Evolutionary conservation across 2,329 filamentous ascomycete species (phyloP), one percentile per base, ranked within the genome.

Genomic region (Coniochaeta ligniaria): DNA sequence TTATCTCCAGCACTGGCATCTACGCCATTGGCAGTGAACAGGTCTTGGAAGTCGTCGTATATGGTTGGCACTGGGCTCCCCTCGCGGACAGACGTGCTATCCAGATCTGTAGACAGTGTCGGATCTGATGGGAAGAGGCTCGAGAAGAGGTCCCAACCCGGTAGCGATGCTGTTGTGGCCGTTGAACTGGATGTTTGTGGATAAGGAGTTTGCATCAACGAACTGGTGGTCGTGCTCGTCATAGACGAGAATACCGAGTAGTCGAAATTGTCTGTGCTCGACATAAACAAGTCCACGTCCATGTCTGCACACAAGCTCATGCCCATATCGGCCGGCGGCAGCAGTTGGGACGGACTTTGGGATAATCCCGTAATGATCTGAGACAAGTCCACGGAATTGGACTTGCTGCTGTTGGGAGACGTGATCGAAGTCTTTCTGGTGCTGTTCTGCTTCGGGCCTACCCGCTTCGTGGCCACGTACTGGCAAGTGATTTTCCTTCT

Each of bases 401-500:
- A 31, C 31, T 31, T 60, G 38, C 52, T 55, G 6, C 33, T 20
- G 16, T n/a, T 22, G 6, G 45, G 20, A 11, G 56, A 58, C 6
- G 20, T 17, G 33, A 50, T 47, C 20, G 26, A 26, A 43, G 11
- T 31, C 8, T 33, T 41, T 16, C 24, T 35, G 16, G 47, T 45
- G 52, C 17, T 60, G n/a, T 50, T 58, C 6, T 58, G 59, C 57
- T 24, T 62, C 31, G 61, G 61, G 4, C 63, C 63, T 6, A 55
- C 59, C 17, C 63, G 58, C 24, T 58, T 61, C 3, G 69, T 69
- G 28, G 64, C 64, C 57, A 72, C 62, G 62, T 74, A 75, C 43
- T 71, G 63, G 62, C 73, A 75, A 6, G 60, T 41, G 12, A 68
- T 61, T 28, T 66, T 67, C 54, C 70, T 64, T 43, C 67, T 70